Evolutionary conservation across 306 rosid genomes (phyloP), one percentile per base, ranked within the genome.

Genomic region (Ochetophila trinervis): DNA sequence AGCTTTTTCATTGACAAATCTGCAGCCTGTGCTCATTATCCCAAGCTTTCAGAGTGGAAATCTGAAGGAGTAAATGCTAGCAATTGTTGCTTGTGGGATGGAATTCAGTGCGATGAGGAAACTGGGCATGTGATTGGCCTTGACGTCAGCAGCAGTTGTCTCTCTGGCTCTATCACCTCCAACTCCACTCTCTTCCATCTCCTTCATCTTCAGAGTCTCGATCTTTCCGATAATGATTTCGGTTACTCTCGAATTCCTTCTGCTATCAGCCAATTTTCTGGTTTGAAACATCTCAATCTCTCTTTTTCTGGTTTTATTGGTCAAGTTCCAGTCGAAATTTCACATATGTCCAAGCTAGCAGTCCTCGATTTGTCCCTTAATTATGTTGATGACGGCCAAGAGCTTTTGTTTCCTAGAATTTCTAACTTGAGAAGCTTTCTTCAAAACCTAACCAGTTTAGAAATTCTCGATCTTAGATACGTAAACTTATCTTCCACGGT

Each of bases 21-120:
- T 37, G 55, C 44, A 35, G 51, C 67, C 0, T 0, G 0, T 4
- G 15, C 5, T 8, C 5, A 0, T 0, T 70, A 69, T 50, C 44
- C 67, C 1, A 70, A 60, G 61, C 27, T 60, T 45, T 51, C 22
- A 3, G 37, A 54, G 1, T 70, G 75, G 68, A 62, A 61, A 37
- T 17, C 23, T 42, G 19, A 54, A 8, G 56, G 54, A n/a, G 47
- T 7, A 1, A 52, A 17, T 1, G 32, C 32, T 27, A 62, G 44
- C 54, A 54, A 12, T 8, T 71, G 69, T 34, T 71, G 75, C 57
- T 61, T 55, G 6, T 71, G 75, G 69, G 57, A 40, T 14, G 69
- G 57, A 2, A 20, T 71, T 8, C 21, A 53, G 50, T 69, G 75
- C 19, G 68, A 62, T 15, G 36, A 8, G 68, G 27, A 36, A 21